phyloP scores from a whole-genome alignment of 176 grass and related monocot species.

The barley (Hordeum vulgare) region MorexV3_pseudomolecules_assembly NC_058519.1:540633753-540634252 shows the following conservation, averaged over 20 bases:
- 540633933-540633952: constrained; percentile 10
- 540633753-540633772: background rate
- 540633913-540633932: background rate
- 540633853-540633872: background rate
- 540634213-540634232: background rate
- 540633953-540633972: background rate
- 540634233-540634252: background rate
- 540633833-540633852: background rate
- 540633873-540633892: no score
- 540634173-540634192: constrained; percentile 99
- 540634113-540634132: background rate
- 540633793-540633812: background rate
- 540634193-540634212: constrained; percentile 60
- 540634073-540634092: constrained; percentile 42
- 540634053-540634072: background rate
- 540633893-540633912: constrained; percentile 1
- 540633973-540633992: background rate
- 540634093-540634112: constrained; percentile 70
- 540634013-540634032: background rate
- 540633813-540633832: background rate
- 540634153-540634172: constrained; percentile 59
- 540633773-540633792: background rate
- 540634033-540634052: background rate
- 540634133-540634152: accelerated
- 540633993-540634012: background rate